phyloP scores from a whole-genome alignment of 2,329 filamentous ascomycete genomes.

The Aschersonia sp. region DNA sequence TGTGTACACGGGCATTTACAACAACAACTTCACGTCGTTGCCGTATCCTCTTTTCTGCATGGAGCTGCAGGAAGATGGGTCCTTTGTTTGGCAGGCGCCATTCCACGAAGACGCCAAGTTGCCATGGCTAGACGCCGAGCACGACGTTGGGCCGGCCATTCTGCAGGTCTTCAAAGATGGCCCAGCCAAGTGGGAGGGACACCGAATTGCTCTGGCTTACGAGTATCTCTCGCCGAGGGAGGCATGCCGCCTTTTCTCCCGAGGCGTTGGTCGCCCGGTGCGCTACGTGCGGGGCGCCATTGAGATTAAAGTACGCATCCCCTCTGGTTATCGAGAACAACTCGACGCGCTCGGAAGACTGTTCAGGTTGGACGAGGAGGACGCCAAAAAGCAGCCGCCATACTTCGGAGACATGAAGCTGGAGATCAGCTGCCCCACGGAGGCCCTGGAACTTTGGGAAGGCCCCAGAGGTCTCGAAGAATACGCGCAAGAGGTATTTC shows the following conservation, averaged over 20 bases:
- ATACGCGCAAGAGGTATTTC: constrained; percentile 88
- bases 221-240: constrained; percentile 75
- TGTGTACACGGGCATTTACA: constrained; percentile 94
- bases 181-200: constrained; percentile 64
- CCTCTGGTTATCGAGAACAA: constrained; percentile 77
- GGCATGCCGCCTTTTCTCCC: constrained; percentile 67
- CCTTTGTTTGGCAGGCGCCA: constrained; percentile 84
- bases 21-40: constrained; percentile 95
- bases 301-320: constrained; percentile 73
- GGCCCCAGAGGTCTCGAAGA: constrained; percentile 84
- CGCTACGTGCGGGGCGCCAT: constrained; percentile 67
- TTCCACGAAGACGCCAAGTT: constrained; percentile 82
- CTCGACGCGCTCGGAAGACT: constrained; percentile 55
- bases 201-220: constrained; percentile 75
- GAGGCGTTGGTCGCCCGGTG: constrained; percentile 64
- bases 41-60: constrained; percentile 92
- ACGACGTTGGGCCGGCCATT: constrained; percentile 85
- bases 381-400: constrained; percentile 42
- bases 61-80: constrained; percentile 72
- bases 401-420: constrained; percentile 47
- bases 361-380: constrained; percentile 34
- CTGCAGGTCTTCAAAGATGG: constrained; percentile 95
- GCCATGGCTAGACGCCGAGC: constrained; percentile 92
- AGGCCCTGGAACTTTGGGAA: constrained; percentile 78
- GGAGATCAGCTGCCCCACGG: constrained; percentile 52